These are phyloP conservation scores for Ganoderma sp. DNA, from an alignment of 1,284 basidiomycete genomes.

Conservation along the genomic window DNA sequence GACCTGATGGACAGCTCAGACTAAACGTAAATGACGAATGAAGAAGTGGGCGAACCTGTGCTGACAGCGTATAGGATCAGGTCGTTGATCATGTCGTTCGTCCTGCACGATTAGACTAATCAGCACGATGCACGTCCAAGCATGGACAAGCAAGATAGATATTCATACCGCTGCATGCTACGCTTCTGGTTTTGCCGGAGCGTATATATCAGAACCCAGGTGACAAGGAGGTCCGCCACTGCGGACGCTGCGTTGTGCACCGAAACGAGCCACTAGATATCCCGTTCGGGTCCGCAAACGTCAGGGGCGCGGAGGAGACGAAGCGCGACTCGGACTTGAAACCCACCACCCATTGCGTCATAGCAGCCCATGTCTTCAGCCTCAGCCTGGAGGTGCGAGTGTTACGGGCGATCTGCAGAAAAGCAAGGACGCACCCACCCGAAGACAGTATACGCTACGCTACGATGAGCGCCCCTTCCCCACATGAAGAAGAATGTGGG, in stretches of 20 bases:
- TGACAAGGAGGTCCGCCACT: constrained; percentile 12
- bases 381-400: not conserved
- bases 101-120: constrained; percentile 6
- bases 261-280: constrained; percentile 8
- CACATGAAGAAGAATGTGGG: not conserved
- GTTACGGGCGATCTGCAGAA: not conserved
- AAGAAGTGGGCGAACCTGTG: constrained; percentile 5
- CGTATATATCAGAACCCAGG: constrained; percentile 12
- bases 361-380: constrained; percentile 4
- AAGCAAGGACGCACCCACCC: not conserved
- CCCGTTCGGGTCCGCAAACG: not conserved
- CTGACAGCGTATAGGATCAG: constrained; percentile 12
- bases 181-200: constrained; percentile 7
- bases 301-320: not conserved
- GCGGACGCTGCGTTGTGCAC: constrained; percentile 14
- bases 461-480: not conserved
- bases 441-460: not conserved
- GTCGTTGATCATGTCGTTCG: constrained; percentile 10
- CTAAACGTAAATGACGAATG: not conserved
- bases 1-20: not conserved
- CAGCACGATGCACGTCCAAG: too few relatives aligned
- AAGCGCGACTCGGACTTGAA: not conserved
- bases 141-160: not conserved
- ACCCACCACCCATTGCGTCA: constrained; percentile 1
- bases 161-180: constrained; percentile 7